Base-by-base conservation (phyloP, 495 filamentous ascomycete genomes). In the Alectoria sarmentosa region DNA sequence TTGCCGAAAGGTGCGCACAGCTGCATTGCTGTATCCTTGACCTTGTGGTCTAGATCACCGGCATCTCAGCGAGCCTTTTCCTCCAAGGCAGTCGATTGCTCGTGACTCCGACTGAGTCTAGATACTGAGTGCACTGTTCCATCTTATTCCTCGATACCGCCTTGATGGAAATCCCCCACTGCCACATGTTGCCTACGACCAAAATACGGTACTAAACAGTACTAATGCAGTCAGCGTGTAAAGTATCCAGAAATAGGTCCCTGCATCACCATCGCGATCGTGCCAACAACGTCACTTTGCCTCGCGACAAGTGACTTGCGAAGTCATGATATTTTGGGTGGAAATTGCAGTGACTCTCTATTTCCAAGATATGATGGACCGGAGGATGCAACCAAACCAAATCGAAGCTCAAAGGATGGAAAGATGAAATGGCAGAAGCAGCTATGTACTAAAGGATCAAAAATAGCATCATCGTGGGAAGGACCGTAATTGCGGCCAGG, bases 201-300 rank as follows among this genome's bases (percentile, higher is more conserved):
- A 55, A 2, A 55, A n/a, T n/a, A n/a, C n/a, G n/a, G n/a, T 55
- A 34, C 52, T 34, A 34, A 55, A 19, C 11, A 7, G 36, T 60
- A 80, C 68, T 80, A 76, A 69, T 79, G 79, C 60, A 75, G 76
- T 67, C 78, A 79, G 66, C 60, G 44, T 68, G 59, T 77, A 70
- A 66, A 80, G 78, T 69, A 77, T 80, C 61, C 76, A 79, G 62
- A 41, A 54, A 64, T 57, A 56, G 55, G 52, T 54, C 38, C 62
- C 30, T 54, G 62, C 62, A 34, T 42, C 39, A 55, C 30, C 30
- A 34, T 28, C 7, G 30, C 52, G 52, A 55, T 55, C 52, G 28
- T 34, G 52, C 52, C 52, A 36, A 55, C 52, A 55, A 55, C 52
- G 30, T 55, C 52, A 34, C 30, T 13, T 34, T 55, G 52, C 52